phyloP scores from a whole-genome alignment of 2,329 filamentous ascomycete genomes.

The Phialocephala sp. region DNA sequence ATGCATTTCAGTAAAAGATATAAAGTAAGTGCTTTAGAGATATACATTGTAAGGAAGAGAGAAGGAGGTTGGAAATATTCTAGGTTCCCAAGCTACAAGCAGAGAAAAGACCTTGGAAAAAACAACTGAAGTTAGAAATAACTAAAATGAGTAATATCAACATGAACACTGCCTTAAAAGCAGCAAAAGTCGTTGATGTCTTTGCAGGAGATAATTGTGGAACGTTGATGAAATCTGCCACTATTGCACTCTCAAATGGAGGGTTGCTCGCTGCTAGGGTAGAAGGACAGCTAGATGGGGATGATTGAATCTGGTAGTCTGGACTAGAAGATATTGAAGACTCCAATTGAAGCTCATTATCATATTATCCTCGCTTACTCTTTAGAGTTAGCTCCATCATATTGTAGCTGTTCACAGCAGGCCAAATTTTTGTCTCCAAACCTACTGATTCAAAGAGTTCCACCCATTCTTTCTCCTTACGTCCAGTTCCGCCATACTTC shows the following conservation, averaged over 20 bases:
- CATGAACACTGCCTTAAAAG: slow-evolving; percentile 50
- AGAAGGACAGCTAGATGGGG: slow-evolving; percentile 11
- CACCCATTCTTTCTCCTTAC: too few species aligned
- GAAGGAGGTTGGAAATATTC: too few species aligned
- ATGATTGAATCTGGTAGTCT: slow-evolving; percentile 6
- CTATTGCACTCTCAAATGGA: slow-evolving; percentile 9
- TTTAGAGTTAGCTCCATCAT: too few species aligned
- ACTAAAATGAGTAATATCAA: slow-evolving; percentile 51
- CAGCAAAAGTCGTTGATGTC: slow-evolving; percentile 56
- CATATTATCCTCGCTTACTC: slow-evolving; percentile 5
- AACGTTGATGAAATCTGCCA: slow-evolving; percentile 35
- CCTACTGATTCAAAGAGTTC: too few species aligned
- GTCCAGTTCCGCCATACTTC: too few species aligned
- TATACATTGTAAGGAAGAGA: too few species aligned
- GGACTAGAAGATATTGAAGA: background rate
- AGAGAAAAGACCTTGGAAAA: slow-evolving; percentile 47
- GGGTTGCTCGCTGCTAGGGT: slow-evolving; percentile 12
- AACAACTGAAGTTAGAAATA: slow-evolving; percentile 52
- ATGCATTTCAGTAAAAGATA: too few species aligned
- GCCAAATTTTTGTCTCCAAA: too few species aligned
- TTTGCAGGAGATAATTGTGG: slow-evolving; percentile 57
- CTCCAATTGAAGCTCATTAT: background rate
- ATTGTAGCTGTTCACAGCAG: too few species aligned
- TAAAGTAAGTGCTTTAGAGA: too few species aligned
- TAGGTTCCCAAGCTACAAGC: too few species aligned